Evolutionary conservation across 176 grass and related monocot species (phyloP).

Genomic region (Themeda triandra): DNA sequence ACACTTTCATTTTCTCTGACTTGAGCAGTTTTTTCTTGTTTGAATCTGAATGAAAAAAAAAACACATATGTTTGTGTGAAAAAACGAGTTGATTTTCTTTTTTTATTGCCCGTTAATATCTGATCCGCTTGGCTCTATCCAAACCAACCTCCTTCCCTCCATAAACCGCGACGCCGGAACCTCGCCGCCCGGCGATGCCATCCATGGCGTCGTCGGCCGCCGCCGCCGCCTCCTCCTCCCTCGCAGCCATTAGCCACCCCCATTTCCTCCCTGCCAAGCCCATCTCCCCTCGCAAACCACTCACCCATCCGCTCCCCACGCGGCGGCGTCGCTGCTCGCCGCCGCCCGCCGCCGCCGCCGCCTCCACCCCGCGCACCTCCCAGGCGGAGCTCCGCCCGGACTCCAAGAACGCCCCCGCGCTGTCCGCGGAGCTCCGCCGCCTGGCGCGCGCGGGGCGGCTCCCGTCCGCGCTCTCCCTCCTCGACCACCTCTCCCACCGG

Average conservation of each 20-base stretch:
- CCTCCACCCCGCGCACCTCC: conserved; percentile 27
- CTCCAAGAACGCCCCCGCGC: conserved; percentile 67
- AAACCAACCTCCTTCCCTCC: conserved; percentile 6
- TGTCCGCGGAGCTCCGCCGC: conserved; percentile 49
- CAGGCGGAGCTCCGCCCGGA: conserved; percentile 45
- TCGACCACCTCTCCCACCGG: conserved; percentile 80
- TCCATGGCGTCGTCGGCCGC: conserved; percentile 20
- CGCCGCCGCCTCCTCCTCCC: not conserved
- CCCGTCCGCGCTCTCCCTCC: conserved; percentile 54
- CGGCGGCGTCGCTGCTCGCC: conserved; percentile 22
- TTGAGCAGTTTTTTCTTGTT: not conserved
- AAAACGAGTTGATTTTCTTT: not conserved
- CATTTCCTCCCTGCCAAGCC: conserved; percentile 2
- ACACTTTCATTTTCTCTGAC: too few species aligned
- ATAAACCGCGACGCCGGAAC: not conserved
- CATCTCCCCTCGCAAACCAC: not conserved
- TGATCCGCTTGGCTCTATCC: conserved; percentile 19
- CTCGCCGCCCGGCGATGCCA: not conserved
- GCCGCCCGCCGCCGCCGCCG: conserved; percentile 27
- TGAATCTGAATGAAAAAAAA: not conserved
- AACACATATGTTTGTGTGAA: not conserved
- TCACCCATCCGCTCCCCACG: not conserved
- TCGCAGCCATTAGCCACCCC: conserved; percentile 13
- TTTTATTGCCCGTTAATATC: conserved; percentile 1
- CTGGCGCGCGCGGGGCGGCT: conserved; percentile 47